These are phyloP conservation scores for Neoboletus brunneissimus DNA, from an alignment of 768 basidiomycete species.

Conservation along the genomic window DNA sequence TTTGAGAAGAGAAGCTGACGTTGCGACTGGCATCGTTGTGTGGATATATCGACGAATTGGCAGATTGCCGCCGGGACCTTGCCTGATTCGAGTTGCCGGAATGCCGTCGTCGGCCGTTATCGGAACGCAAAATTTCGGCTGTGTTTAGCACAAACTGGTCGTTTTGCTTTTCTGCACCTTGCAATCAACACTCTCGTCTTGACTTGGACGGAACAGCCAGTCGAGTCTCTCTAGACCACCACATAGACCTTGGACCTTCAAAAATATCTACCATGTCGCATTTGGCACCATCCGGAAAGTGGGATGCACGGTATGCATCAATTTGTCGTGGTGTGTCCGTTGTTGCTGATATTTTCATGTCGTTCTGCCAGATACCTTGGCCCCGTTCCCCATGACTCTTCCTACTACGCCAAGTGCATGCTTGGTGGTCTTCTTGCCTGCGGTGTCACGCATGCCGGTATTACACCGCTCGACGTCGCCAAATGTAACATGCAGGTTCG, in stretches of 20 bases:
- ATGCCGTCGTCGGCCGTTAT: background rate
- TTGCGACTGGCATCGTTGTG: conserved; percentile 9
- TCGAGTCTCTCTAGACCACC: background rate
- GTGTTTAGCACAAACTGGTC: no score
- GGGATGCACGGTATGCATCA: conserved; percentile 10
- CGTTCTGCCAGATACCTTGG: conserved; percentile 7
- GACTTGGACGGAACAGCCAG: background rate
- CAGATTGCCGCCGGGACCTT: background rate
- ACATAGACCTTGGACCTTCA: conserved; percentile 1
- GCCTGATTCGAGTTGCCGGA: background rate
- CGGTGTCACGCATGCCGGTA: conserved; percentile 7
- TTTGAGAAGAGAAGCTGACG: conserved; percentile 1
- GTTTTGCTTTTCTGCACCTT: background rate
- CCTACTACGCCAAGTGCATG: conserved; percentile 12
- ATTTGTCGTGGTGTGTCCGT: background rate
- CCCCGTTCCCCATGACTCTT: conserved; percentile 10
- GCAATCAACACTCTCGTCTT: background rate
- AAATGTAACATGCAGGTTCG: conserved; percentile 12
- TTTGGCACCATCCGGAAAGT: conserved; percentile 18
- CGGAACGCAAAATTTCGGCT: conserved; percentile 9
- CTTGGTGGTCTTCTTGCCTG: conserved; percentile 10
- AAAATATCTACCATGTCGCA: conserved; percentile 8
- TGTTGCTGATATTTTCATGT: background rate
- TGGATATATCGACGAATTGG: no score
- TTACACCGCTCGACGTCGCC: conserved; percentile 8